Conservation (phyloP, 176 grass and related monocot genomes). For the Puya raimondii region DNA sequence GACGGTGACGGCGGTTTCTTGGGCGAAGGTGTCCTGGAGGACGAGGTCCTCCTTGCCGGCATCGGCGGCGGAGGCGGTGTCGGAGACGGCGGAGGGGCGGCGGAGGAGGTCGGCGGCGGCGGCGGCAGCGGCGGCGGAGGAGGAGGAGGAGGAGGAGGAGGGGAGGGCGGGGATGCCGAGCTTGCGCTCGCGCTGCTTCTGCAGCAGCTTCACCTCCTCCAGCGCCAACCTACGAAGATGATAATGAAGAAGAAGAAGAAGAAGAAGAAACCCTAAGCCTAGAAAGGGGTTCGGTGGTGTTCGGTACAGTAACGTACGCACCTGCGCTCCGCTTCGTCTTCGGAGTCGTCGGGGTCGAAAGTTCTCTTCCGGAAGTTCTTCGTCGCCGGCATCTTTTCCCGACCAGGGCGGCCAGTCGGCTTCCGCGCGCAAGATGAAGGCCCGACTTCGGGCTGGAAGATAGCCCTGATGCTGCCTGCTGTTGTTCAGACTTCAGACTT, state of each 20-base stretch:
- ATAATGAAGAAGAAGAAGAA: not conserved
- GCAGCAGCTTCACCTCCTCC: constrained; percentile 66
- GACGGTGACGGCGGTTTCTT: constrained; percentile 84
- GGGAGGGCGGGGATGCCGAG: constrained; percentile 32
- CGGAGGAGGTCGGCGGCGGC: constrained; percentile 5
- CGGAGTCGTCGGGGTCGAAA: constrained; percentile 43
- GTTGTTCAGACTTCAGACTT: no score
- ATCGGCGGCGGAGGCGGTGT: constrained; percentile 12
- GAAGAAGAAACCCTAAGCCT: not conserved
- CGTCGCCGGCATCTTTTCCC: constrained; percentile 13
- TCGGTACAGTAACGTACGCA: not conserved
- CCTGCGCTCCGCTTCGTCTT: constrained; percentile 48
- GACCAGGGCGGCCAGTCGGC: no score
- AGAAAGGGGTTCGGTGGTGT: not conserved
- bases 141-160: not conserved
- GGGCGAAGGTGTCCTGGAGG: constrained; percentile 95
- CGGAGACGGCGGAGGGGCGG: not conserved
- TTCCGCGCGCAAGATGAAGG: no score
- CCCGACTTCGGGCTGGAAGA: no score
- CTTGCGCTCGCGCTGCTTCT: constrained; percentile 58
- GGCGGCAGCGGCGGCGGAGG: constrained; percentile 8
- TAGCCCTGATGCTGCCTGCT: no score
- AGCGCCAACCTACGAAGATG: constrained; percentile 29
- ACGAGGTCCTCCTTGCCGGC: constrained; percentile 67
- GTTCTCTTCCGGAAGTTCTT: constrained; percentile 66